These are phyloP conservation scores for Colletotrichum truncatum DNA, from an alignment of 2,329 filamentous ascomycete genomes.

Conservation along the genomic window DNA sequence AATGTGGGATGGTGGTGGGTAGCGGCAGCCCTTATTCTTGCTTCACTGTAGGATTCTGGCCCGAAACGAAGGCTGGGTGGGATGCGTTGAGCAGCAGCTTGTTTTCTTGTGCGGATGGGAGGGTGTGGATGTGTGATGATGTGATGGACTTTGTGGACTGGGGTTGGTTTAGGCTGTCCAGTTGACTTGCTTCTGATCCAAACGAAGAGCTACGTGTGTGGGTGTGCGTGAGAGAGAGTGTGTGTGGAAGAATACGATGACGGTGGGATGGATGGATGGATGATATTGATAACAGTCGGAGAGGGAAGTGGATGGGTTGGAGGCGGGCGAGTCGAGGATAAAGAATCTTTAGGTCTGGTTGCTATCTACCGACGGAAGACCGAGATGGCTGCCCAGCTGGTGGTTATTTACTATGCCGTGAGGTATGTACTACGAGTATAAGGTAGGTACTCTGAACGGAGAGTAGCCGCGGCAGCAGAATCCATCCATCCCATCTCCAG, in stretches of 20 bases:
- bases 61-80: conserved; percentile 25
- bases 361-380: conserved; percentile 17
- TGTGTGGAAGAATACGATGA: conserved; percentile 8
- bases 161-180: conserved; percentile 15
- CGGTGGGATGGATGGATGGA: conserved; percentile 11
- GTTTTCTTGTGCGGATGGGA: conserved; percentile 5
- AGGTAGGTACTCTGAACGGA: conserved; percentile 13
- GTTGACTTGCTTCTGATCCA: conserved; percentile 26
- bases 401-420: conserved; percentile 3
- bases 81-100: conserved; percentile 5
- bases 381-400: conserved; percentile 19
- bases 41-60: conserved; percentile 7
- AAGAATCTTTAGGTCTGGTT: conserved; percentile 12
- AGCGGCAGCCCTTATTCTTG: conserved; percentile 23
- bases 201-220: not conserved
- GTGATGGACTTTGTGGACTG: conserved; percentile 26
- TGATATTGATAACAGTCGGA: not conserved
- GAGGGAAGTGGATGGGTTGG: not conserved
- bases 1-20: conserved; percentile 21
- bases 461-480: conserved; percentile 26
- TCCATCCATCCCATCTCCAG: conserved; percentile 26
- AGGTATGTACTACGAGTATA: not conserved
- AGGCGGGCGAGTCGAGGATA: conserved; percentile 16
- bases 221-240: conserved; percentile 1
- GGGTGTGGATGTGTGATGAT: conserved; percentile 30